Base-by-base conservation (phyloP, 2,329 filamentous ascomycete species). In the Xylaria sp. region DNA sequence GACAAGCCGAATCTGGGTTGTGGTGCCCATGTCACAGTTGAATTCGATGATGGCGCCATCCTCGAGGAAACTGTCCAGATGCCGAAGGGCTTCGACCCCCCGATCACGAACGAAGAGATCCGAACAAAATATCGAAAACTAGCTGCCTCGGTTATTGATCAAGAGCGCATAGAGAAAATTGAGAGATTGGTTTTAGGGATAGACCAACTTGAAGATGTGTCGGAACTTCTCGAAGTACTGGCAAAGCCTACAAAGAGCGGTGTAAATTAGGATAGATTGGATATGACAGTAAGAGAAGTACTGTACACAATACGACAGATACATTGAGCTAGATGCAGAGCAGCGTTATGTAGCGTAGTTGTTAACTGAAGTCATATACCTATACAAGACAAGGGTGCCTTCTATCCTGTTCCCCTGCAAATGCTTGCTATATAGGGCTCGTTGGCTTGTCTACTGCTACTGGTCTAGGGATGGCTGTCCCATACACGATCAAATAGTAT, bases 81-180 rank as follows among this genome's bases (percentile, higher is more conserved):
- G 25, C 73, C 80, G 0, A 76, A 70, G 59, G 79, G 79, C 6
- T 70, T 78, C 7, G 59, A 75, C 31, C 77, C 77, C 1, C 71
- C 73, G 2, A 63, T 81, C 17, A 72, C 73, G 2, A 80, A 81
- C 65, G 74, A 78, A 11, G 79, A 81, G 54, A 78, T 82, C 22
- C 62, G 78, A 9, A 63, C 71, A 5, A 81, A 81, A 65, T 81
- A 75, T 45, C 60, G 60, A 13, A 55, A 39, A n/a, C 17, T 72
- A 5, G 62, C 61, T 17, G 39, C 47, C 13, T 65, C 66, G 11
- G 66, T 60, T 0, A 65, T 68, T 47, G 66, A 65, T 17, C 17
- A 62, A n/a, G 62, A 65, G 17, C 62, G 66, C 11, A 31, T 65
- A 29, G 62, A 68, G 29, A 68, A 59, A 39, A 68, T 68, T 22